phyloP scores from a whole-genome alignment of 176 grass and related monocot genomes.

The Musa schizocarpa region DNA sequence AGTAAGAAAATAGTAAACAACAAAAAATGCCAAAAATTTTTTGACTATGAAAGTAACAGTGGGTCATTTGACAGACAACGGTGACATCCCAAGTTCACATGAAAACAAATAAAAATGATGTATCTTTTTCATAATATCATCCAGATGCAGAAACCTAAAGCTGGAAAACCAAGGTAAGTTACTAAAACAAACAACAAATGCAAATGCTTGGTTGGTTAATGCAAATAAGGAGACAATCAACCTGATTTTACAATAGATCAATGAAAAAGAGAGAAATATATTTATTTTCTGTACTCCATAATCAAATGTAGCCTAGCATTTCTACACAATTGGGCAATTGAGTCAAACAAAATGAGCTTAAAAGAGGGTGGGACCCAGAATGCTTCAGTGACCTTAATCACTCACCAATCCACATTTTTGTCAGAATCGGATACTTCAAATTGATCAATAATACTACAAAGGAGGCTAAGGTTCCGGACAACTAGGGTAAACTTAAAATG shows the following conservation, averaged over 20 bases:
- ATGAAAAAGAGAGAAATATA: no score
- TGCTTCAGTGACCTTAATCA: not conserved
- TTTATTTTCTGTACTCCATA: no score
- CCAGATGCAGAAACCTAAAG: not conserved
- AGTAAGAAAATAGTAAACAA: no score
- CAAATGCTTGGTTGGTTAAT: not conserved
- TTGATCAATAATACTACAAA: not conserved
- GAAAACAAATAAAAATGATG: not conserved
- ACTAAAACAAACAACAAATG: not conserved
- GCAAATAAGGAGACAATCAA: not conserved
- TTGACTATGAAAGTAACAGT: no score
- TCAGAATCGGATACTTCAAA: no score
- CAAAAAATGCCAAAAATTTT: no score
- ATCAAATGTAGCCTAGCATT: not conserved
- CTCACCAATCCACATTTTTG: no score
- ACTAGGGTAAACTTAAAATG: not conserved
- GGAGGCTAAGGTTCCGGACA: not conserved
- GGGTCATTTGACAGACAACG: no score
- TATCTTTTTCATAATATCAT: not conserved
- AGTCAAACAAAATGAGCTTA: not conserved
- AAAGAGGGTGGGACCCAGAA: not conserved
- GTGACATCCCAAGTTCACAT: not conserved
- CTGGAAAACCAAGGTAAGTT: not conserved
- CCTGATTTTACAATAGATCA: no score
- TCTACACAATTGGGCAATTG: not conserved